Evolutionary conservation across 305 asterid species (phyloP), one percentile per base, ranked within the genome.

Genomic region (Nicotiana rustica): DNA sequence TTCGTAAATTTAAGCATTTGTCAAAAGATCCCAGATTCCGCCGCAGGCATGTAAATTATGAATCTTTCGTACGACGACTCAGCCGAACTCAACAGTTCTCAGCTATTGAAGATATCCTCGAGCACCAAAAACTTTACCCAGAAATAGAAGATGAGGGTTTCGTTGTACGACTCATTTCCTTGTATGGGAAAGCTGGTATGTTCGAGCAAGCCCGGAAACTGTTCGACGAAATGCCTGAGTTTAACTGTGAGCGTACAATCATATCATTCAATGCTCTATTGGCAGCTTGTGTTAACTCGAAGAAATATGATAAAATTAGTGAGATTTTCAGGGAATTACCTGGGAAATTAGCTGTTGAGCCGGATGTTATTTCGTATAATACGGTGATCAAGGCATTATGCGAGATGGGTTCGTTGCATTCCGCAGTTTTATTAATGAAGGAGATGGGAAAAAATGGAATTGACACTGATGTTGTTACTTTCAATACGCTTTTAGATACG

Each of bases 181-280:
- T 88, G 0, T 90, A 88, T 18, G 92, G 92, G 0, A 18, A 86
- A 64, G 89, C 91, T 59, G 78, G 85, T 9, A 89, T 92, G 93
- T 49, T 78, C 14, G 88, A 87, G 1, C 88, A 87, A 9, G 92
- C 92, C 18, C 84, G 65, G 69, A 83, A 88, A 12, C 61, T 92
- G 92, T 92, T 90, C 87, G 93, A 89, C 14, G 91, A 91, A 90
- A 82, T 91, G 89, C 92, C 95, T n/a, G 65, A 85, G 15, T 66
- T 90, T 61, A 86, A 85, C 0, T 91, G 92, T 85, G 84, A 86
- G 2, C 88, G 89, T 4, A 89, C 89, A 2, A 86, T 85, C 17
- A 10, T 86, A 66, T 90, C 93, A 44, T 90, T 89, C 81, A 91
- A 91, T 59, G 90, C 88, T 61, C 89, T 89, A 12, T 18, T 91